Evolutionary conservation across 1,284 basidiomycete genomes (phyloP), one percentile per base, ranked within the genome.

Genomic region (Lignosus rhinocerotis): DNA sequence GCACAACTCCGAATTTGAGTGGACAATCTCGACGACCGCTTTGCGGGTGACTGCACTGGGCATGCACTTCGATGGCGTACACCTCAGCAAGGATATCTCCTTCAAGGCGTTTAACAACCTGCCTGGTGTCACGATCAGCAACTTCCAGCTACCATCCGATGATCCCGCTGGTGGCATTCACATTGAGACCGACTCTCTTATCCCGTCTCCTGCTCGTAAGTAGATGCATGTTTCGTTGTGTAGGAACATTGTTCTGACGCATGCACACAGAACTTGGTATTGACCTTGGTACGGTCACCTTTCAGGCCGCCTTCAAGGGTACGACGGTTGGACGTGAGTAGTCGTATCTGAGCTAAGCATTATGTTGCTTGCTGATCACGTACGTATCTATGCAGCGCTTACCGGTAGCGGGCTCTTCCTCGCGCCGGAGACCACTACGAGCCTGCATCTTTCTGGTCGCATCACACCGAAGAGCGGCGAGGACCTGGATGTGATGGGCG

Each of bases 31-130:
- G 16, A 87, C 88, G 0, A 63, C 79, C 39, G 81, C 77, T 38
- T 78, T 92, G 49, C 81, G 83, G 36, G 75, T 93, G 12, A 81
- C 78, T 3, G 87, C 90, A 4, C 77, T 92, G 1, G 85, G 85
- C 12, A 90, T 87, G 33, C 81, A 84, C 63, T 92, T 92, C 66
- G 83, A 87, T 62, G 79, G 84, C 51, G 83, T 92, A 31, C 76
- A 78, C 0, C 77, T 92, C 53, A 79, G 76, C 49, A 92, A 92
- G 74, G 77, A 77, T 7, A 72, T 92, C 52, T 74, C 83, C 9
- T 81, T 93, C 74, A 84, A 84, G 69, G 90, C 87, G 3, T 92
- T 92, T 74, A 86, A 90, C 62, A 78, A 77, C 51, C 73, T 92
- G 21, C 85, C 86, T 14, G 86, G 86, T 10, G 83, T 88, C 41